Percentiles rank a stretch among this genome's conserved stretches.
Evolutionary conservation across 2,329 filamentous ascomycete species (phyloP).

Genomic region (Microdochium paspali): DNA sequence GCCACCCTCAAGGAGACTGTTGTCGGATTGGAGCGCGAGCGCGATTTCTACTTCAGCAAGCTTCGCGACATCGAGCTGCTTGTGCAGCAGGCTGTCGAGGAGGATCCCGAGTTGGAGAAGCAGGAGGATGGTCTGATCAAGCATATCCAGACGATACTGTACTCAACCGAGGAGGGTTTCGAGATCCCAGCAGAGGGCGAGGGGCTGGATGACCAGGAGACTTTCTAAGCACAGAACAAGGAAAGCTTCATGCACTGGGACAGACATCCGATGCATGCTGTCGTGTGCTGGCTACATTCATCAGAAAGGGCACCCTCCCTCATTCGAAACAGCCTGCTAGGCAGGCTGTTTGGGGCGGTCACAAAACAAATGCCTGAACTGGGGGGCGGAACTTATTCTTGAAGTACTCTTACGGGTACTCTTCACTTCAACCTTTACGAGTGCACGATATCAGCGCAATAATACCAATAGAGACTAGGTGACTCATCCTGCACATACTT

Average conservation of each 20-base stretch:
- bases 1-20: slow-evolving; percentile 89
- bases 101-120: slow-evolving; percentile 87
- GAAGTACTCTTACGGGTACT: neutral
- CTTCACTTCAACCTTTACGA: neutral
- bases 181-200: slow-evolving; percentile 80
- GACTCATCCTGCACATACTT: neutral
- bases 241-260: too few relatives aligned
- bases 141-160: slow-evolving; percentile 92
- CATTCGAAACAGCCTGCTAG: neutral
- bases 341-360: too few relatives aligned
- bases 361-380: neutral
- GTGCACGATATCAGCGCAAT: neutral
- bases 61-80: slow-evolving; percentile 92
- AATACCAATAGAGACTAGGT: slow-evolving; percentile 1
- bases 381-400: neutral
- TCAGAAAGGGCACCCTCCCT: neutral
- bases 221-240: slow-evolving; percentile 41
- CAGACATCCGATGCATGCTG: neutral
- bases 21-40: slow-evolving; percentile 85
- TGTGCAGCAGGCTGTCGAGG: slow-evolving; percentile 86
- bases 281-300: neutral
- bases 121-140: slow-evolving; percentile 87
- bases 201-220: slow-evolving; percentile 68
- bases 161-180: slow-evolving; percentile 90
- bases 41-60: slow-evolving; percentile 99